phyloP scores from a whole-genome alignment of 1,284 basidiomycete species.

The Gymnopus androsaceus region DNA sequence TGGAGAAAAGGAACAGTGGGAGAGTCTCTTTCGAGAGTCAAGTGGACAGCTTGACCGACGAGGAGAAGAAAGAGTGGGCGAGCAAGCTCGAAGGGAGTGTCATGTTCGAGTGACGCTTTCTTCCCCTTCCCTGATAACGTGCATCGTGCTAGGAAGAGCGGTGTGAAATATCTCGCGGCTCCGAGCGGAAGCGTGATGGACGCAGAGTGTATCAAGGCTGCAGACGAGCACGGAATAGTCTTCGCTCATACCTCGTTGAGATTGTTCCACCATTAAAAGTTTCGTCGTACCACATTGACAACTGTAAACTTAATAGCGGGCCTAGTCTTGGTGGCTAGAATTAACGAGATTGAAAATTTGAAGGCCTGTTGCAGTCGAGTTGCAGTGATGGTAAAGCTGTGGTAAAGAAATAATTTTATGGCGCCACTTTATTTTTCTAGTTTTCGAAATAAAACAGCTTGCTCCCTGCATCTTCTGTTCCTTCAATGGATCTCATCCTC shows the following conservation, averaged over 20 bases:
- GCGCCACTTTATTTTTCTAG: conserved; percentile 13
- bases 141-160: conserved; percentile 88
- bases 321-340: too few relatives aligned
- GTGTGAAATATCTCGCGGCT: conserved; percentile 91
- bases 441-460: conserved; percentile 2
- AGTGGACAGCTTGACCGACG: conserved; percentile 67
- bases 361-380: too few relatives aligned
- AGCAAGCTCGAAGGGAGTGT: conserved; percentile 78
- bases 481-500: conserved; percentile 82
- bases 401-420: too few relatives aligned
- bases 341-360: too few relatives aligned
- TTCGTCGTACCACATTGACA: too few relatives aligned
- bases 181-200: conserved; percentile 98
- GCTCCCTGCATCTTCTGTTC: not conserved
- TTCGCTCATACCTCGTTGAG: conserved; percentile 85
- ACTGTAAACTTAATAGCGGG: too few relatives aligned
- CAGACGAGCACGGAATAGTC: conserved; percentile 87
- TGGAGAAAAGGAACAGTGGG: conserved; percentile 90
- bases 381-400: too few relatives aligned
- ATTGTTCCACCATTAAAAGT: conserved; percentile 73
- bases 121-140: conserved; percentile 99
- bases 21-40: conserved; percentile 81
- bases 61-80: conserved; percentile 79
- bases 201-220: conserved; percentile 90
- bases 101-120: conserved; percentile 96